phyloP scores from a whole-genome alignment of 2,329 filamentous ascomycete species.

The Exserohilum rostratum region DNA sequence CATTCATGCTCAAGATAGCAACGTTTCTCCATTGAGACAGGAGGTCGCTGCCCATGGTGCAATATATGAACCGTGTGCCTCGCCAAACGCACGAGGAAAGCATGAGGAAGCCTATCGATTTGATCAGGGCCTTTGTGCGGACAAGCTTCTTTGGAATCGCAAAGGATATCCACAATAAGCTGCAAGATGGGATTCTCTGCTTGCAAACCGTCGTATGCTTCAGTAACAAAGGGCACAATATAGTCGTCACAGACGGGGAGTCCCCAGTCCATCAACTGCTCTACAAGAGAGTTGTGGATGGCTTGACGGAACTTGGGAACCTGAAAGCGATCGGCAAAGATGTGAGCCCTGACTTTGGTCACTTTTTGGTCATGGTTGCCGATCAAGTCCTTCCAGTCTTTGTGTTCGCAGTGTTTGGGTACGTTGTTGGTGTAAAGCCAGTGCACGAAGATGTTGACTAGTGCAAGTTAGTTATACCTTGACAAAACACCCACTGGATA shows the following conservation, averaged over 20 bases:
- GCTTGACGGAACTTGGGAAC: background rate
- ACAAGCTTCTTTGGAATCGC: background rate
- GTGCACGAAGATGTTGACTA: conserved; percentile 14
- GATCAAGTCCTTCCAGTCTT: background rate
- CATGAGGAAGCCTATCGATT: background rate
- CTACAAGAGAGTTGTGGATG: background rate
- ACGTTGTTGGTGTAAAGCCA: conserved; percentile 16
- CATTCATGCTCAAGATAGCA: no score
- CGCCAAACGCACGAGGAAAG: background rate
- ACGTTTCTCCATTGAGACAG: no score
- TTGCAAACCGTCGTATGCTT: background rate
- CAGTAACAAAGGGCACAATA: background rate
- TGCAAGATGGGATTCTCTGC: background rate
- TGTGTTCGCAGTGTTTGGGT: background rate
- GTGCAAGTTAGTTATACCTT: background rate
- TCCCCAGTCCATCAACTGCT: background rate
- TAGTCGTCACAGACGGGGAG: background rate
- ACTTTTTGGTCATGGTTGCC: background rate
- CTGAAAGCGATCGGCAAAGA: conserved; percentile 13
- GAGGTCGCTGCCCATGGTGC: no score
- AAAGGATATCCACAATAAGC: background rate
- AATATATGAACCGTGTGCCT: background rate
- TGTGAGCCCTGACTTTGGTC: conserved; percentile 3
- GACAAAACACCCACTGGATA: background rate
- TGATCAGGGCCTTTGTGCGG: background rate